Evolutionary conservation across 306 rosid species (phyloP).

Genomic region (Luffa acutangula): DNA sequence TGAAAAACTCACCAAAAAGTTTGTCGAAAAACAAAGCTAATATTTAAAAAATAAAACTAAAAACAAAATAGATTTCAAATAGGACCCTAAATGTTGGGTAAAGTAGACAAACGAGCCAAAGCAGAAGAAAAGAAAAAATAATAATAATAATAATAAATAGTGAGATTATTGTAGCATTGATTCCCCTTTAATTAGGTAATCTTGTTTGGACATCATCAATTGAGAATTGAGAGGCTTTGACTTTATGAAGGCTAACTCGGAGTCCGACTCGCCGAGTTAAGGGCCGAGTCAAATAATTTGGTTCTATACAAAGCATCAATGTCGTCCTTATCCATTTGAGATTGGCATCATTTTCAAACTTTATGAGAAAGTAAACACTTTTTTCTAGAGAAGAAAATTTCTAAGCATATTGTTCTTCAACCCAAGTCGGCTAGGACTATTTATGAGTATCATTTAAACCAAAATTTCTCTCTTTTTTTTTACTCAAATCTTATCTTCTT

Average conservation of each 20-base stretch:
- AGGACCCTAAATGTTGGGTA: too few species aligned
- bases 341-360: constrained; percentile 1
- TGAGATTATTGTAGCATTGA: constrained; percentile 2
- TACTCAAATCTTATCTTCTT: not conserved
- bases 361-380: not conserved
- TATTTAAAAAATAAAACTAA: too few species aligned
- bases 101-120: too few species aligned
- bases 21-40: too few species aligned
- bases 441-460: not conserved
- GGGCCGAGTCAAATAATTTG: not conserved
- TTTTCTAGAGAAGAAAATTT: not conserved
- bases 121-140: not conserved
- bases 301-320: not conserved
- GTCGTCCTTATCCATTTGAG: not conserved
- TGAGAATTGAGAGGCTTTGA: not conserved
- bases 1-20: too few species aligned
- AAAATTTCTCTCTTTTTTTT: not conserved
- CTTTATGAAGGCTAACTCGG: not conserved
- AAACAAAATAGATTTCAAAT: too few species aligned
- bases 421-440: not conserved
- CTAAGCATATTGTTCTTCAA: not conserved
- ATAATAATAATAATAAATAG: not conserved
- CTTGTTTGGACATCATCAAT: not conserved
- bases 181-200: not conserved
- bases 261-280: not conserved